Percentiles rank a stretch among this genome's conserved stretches.
These are phyloP conservation scores for Diplocarpon mali DNA, from an alignment of 2,329 filamentous ascomycete genomes.

Conservation along the genomic window DNA sequence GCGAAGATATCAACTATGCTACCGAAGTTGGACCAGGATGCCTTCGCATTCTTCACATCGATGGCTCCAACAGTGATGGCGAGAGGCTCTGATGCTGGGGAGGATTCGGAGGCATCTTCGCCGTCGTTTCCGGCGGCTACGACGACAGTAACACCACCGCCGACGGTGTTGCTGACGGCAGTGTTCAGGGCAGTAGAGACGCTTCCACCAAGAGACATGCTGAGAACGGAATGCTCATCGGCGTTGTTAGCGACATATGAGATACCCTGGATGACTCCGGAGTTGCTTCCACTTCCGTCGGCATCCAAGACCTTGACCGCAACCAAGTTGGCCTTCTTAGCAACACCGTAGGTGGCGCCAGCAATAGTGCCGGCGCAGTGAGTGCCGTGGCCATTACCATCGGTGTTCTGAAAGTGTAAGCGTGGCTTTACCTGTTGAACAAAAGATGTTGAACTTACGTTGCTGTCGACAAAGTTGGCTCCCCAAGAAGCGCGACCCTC, in stretches of 20 bases:
- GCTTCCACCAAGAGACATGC: conserved; percentile 42
- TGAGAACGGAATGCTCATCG: conserved; percentile 35
- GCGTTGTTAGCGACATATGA: conserved; percentile 28
- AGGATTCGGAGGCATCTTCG: conserved; percentile 31
- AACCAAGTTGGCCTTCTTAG: conserved; percentile 30
- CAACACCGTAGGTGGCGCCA: conserved; percentile 31
- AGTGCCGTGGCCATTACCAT: conserved; percentile 33
- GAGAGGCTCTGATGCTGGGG: conserved; percentile 36
- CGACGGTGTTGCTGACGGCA: conserved; percentile 36
- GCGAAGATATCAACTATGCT: conserved; percentile 39
- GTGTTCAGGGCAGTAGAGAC: conserved; percentile 37
- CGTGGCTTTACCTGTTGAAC: not conserved
- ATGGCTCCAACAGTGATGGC: conserved; percentile 45
- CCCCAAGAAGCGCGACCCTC: conserved; percentile 28
- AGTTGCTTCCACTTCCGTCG: conserved; percentile 25
- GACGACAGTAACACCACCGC: conserved; percentile 38
- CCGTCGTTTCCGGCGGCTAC: conserved; percentile 44
- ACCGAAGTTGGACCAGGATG: conserved; percentile 41
- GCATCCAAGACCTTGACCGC: conserved; percentile 31
- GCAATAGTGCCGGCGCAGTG: conserved; percentile 32
- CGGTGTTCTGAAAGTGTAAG: conserved; percentile 25
- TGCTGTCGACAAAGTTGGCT: conserved; percentile 26
- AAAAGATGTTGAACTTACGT: conserved; percentile 9
- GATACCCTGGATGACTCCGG: conserved; percentile 30
- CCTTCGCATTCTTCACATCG: conserved; percentile 29